phyloP scores from a whole-genome alignment of 2,329 filamentous ascomycete species.

The Trichoderma pleuroti region DNA sequence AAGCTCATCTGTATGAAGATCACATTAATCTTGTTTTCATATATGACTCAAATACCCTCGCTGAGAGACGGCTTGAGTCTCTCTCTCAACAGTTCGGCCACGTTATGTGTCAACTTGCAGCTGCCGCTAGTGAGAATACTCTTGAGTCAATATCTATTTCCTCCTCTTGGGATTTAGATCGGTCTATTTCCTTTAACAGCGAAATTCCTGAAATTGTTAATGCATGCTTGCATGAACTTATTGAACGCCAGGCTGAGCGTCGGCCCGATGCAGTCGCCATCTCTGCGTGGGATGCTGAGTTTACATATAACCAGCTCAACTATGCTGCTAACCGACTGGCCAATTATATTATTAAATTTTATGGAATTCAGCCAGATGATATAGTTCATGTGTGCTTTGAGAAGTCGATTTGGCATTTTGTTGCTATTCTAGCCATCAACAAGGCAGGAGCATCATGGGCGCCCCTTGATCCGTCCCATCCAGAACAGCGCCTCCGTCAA shows the following conservation, averaged over 20 bases:
- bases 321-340: constrained; percentile 3
- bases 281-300: constrained; percentile 15
- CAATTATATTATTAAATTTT: neutral
- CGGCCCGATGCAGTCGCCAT: constrained; percentile 2
- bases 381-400: constrained; percentile 13
- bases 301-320: constrained; percentile 12
- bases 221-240: constrained; percentile 28
- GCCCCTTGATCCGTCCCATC: constrained; percentile 21
- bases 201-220: neutral
- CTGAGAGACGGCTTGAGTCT: neutral
- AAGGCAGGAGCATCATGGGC: constrained; percentile 23
- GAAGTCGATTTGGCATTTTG: constrained; percentile 6
- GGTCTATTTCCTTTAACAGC: neutral
- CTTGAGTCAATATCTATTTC: constrained; percentile 3
- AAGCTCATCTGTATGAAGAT: constrained; percentile 10
- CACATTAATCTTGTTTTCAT: neutral
- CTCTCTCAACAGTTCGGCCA: constrained; percentile 9
- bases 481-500: constrained; percentile 13
- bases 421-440: constrained; percentile 10
- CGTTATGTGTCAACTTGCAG: neutral
- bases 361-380: neutral
- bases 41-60: neutral
- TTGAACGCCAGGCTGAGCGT: neutral
- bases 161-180: neutral
- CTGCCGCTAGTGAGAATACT: neutral